Evolutionary conservation across 441 rosid species (phyloP), one percentile per base, ranked within the genome.

Genomic region (Gossypium lobatum): DNA sequence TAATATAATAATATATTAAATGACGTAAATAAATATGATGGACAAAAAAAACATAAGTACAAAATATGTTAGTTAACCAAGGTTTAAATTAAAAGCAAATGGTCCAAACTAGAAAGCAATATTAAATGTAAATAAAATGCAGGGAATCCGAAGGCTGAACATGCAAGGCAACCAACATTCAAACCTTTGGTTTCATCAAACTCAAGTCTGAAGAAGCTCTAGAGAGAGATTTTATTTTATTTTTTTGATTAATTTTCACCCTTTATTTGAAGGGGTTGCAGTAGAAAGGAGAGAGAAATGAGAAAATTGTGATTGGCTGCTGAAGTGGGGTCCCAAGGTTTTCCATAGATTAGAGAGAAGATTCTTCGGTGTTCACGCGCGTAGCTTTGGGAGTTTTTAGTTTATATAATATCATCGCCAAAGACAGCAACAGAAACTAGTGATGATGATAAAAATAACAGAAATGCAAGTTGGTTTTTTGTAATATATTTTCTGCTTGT

Each of bases 291-390:
- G 54, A 20, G 21, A 53, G 57, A 53, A 53, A 53, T 53, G 57
- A 17, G 57, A 16, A 66, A 77, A 76, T 78, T 75, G 9, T 17
- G 21, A 53, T 53, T 53, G 57, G 57, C 21, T 53, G 76, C 58
- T 74, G 69, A 61, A 13, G 76, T 82, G 80, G 84, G 89, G 87
- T 70, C 87, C 87, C 39, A 4, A 13, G 67, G 39, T 46, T 70
- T 68, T 17, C 64, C 16, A 75, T 1, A 23, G 57, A 16, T 10
- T 42, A 42, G 48, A 42, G 62, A 50, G 66, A 77, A 75, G 80
- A 79, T 73, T 79, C 75, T 10, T 52, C 20, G 16, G 57, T 52
- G 18, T 76, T 69, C 71, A 81, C 77, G 83, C 65, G 65, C 80
- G 73, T 68, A 48, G 76, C 61, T 57, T 64, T 42, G 48, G 14